phyloP scores from a whole-genome alignment of 2,329 filamentous ascomycete species.

The Phaeosphaeriaceae sp. region DNA sequence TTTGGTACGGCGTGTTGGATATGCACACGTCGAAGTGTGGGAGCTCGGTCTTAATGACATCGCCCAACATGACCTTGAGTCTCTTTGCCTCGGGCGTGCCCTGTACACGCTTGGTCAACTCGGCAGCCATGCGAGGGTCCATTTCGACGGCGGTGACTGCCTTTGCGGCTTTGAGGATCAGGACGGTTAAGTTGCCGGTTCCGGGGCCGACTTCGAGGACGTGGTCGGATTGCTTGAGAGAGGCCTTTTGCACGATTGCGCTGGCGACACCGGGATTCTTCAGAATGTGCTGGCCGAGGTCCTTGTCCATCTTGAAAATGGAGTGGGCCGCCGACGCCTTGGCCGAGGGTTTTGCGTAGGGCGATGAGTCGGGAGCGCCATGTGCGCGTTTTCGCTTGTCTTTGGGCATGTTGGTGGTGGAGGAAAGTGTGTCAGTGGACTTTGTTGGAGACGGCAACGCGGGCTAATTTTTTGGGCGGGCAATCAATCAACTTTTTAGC shows the following conservation, averaged over 20 bases:
- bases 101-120: conserved; percentile 92
- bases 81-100: conserved; percentile 79
- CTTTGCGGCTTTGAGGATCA: conserved; percentile 87
- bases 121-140: conserved; percentile 95
- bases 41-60: conserved; percentile 86
- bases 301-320: conserved; percentile 97
- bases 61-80: conserved; percentile 86
- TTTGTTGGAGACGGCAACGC: conserved; percentile 15
- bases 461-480: conserved; percentile 30
- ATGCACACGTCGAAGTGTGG: conserved; percentile 83
- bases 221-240: conserved; percentile 83
- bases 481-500: conserved; percentile 19
- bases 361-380: conserved; percentile 46
- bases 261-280: conserved; percentile 89
- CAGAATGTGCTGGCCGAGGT: conserved; percentile 88
- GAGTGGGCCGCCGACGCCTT: conserved; percentile 70
- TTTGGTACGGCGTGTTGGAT: conserved; percentile 77
- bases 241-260: conserved; percentile 84
- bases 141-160: conserved; percentile 87
- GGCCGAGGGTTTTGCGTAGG: conserved; percentile 53
- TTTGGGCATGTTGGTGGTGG: conserved; percentile 54
- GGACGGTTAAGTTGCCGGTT: conserved; percentile 86
- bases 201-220: conserved; percentile 94
- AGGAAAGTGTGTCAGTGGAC: conserved; percentile 3
- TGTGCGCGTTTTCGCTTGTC: conserved; percentile 47